phyloP scores from a whole-genome alignment of 768 basidiomycete species.

The Collybia mongolica region DNA sequence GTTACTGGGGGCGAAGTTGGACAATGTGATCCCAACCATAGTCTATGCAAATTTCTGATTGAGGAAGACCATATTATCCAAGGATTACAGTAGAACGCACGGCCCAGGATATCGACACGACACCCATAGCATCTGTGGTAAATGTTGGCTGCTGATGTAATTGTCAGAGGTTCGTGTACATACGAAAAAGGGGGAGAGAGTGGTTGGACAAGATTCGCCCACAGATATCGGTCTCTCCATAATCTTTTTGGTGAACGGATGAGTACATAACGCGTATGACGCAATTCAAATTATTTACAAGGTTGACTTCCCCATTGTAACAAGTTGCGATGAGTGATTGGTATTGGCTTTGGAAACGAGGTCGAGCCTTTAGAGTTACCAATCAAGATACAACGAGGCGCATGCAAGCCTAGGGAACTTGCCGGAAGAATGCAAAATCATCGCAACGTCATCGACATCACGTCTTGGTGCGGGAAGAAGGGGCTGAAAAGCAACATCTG shows the following conservation, averaged over 20 bases:
- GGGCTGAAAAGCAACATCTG: not conserved
- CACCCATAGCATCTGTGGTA: slow-evolving; percentile 15
- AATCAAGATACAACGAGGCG: not conserved
- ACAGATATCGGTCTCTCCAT: slow-evolving; percentile 22
- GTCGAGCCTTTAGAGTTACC: slow-evolving; percentile 11
- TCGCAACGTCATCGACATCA: slow-evolving; percentile 8
- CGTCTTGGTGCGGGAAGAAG: not conserved
- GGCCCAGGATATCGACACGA: slow-evolving; percentile 15
- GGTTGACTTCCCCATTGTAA: slow-evolving; percentile 17
- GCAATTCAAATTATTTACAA: slow-evolving; percentile 4
- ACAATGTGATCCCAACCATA: slow-evolving; percentile 14
- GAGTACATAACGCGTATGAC: too few relatives aligned
- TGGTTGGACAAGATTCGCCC: slow-evolving; percentile 18
- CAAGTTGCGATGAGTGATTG: slow-evolving; percentile 11
- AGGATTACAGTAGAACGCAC: slow-evolving; percentile 2
- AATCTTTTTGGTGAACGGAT: slow-evolving; percentile 7
- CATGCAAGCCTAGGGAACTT: not conserved
- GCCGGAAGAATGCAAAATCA: slow-evolving; percentile 22
- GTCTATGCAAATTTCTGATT: not conserved
- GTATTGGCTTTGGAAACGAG: slow-evolving; percentile 16
- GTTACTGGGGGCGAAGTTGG: slow-evolving; percentile 12
- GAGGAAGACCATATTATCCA: not conserved
- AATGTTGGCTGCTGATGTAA: not conserved
- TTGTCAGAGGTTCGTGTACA: not conserved
- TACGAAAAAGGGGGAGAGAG: slow-evolving; percentile 19